phyloP scores from a whole-genome alignment of 768 basidiomycete genomes.

The Gloeopeniophorella convolvens region DNA sequence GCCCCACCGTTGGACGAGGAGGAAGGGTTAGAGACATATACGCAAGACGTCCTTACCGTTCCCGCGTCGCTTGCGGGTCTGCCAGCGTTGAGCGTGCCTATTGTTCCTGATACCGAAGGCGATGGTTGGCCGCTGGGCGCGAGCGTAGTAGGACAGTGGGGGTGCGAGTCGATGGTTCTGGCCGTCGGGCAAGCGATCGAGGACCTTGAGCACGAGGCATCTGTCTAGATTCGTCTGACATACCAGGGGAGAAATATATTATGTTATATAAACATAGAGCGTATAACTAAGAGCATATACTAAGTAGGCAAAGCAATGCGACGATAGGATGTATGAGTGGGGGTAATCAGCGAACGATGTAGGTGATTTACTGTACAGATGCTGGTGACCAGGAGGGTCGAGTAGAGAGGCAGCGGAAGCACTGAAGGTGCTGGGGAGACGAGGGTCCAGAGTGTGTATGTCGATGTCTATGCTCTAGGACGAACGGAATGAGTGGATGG shows the following conservation, averaged over 20 bases:
- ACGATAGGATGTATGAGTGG: slow-evolving; percentile 8
- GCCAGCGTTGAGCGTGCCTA: slow-evolving; percentile 73
- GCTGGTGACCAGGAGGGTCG: neutral
- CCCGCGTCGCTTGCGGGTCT: slow-evolving; percentile 88
- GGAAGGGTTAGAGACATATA: slow-evolving; percentile 50
- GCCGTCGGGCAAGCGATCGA: slow-evolving; percentile 46
- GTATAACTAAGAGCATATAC: slow-evolving; percentile 35
- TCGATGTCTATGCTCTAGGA: slow-evolving; percentile 3
- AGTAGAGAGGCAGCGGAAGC: neutral
- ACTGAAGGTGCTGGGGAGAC: neutral
- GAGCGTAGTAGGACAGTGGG: slow-evolving; percentile 87
- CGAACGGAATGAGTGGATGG: neutral
- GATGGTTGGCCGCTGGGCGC: slow-evolving; percentile 81
- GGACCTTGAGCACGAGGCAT: slow-evolving; percentile 34
- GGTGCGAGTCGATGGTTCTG: slow-evolving; percentile 56
- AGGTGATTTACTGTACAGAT: slow-evolving; percentile 3
- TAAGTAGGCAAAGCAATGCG: neutral
- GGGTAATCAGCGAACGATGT: neutral
- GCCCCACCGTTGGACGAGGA: slow-evolving; percentile 53
- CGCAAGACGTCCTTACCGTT: slow-evolving; percentile 89
- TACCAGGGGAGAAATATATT: neutral
- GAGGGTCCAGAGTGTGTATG: neutral
- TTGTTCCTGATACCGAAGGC: slow-evolving; percentile 28
- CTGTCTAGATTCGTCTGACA: slow-evolving; percentile 39
- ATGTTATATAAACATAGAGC: slow-evolving; percentile 44